Percentiles rank a stretch among this genome's conserved stretches.
Conservation (phyloP, 2,329 filamentous ascomycete species). For the Fusarium decemcellulare region DNA sequence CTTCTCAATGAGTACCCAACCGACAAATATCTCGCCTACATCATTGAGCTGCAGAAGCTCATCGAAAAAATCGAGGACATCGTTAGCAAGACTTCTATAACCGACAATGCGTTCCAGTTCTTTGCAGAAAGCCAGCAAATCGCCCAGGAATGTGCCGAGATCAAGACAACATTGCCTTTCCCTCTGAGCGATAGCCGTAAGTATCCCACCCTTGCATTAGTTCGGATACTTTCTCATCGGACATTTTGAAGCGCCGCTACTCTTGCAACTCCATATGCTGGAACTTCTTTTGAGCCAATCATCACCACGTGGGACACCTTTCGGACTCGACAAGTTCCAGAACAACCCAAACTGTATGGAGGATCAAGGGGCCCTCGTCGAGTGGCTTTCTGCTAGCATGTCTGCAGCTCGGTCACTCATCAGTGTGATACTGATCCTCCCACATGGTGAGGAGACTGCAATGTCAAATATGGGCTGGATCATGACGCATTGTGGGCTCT, state of each 20-base stretch:
- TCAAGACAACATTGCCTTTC: conserved; percentile 45
- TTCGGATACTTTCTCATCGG: not conserved
- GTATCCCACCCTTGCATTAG: not conserved
- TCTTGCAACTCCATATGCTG: conserved; percentile 46
- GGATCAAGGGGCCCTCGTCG: conserved; percentile 28
- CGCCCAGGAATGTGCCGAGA: not conserved
- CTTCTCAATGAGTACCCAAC: conserved; percentile 24
- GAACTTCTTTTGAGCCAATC: conserved; percentile 50
- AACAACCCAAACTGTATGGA: conserved; percentile 9
- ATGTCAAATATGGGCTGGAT: conserved; percentile 52
- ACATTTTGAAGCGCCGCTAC: conserved; percentile 32
- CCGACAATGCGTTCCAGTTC: conserved; percentile 11
- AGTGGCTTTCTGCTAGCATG: conserved; percentile 49
- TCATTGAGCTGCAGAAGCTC: conserved; percentile 44
- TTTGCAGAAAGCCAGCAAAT: conserved; percentile 25
- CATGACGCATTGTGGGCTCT: conserved; percentile 48
- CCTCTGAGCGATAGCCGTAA: conserved; percentile 49
- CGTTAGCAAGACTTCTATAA: not conserved
- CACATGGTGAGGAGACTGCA: conserved; percentile 42
- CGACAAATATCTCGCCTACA: conserved; percentile 46
- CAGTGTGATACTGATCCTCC: conserved; percentile 40
- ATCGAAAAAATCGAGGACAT: conserved; percentile 46
- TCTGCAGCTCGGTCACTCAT: conserved; percentile 45
- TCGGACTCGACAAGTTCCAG: conserved; percentile 45
- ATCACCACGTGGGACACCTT: conserved; percentile 39